Evolutionary conservation across 169 alveolate species (phyloP), one percentile per base, ranked within the genome.

Genomic region (Fabrea salina): DNA sequence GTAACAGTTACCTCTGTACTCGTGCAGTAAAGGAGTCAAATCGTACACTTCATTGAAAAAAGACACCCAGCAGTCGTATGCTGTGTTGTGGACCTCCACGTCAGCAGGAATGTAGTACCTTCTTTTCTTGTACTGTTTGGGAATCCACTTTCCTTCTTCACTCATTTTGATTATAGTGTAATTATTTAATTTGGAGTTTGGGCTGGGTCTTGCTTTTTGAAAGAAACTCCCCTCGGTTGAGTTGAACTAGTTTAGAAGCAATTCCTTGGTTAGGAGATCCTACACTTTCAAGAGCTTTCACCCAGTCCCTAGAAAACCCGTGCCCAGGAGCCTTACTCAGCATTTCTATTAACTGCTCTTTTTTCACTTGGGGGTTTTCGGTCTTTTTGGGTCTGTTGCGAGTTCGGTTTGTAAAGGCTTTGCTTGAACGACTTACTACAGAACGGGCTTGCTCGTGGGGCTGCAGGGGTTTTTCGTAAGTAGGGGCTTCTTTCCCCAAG

Each of bases 51-150:
- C 85, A 35, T 92, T 83, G 83, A 89, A 91, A 74, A 95, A 86
- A 25, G 95, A 86, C 2, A 95, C 96, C 95, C 97, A 95, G 49
- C 96, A 92, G 67, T 95, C 96, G 59, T 82, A 82, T 22, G 95
- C 93, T 33, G 93, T 86, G 70, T 93, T 91, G 79, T 95, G 98
- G 7, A 82, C 61, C 59, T 85, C 83, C n/a, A 95, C 92, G 77
- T 93, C 98, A 8, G 81, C 85, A 7, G 95, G 95, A 16, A 93
- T 87, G 70, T 88, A 93, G 68, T 93, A 93, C 47, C 93, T 81
- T 59, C 92, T 82, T 37, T 83, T 47, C 49, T 87, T 82, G 59
- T 82, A 86, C 11, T 91, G 92, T n/a, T 84, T 84, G 1, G 89
- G 89, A 30, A 67, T 6, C 6, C 43, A 25, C 33, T 67, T 67